These are phyloP conservation scores for Microbotryum intermedium DNA, from an alignment of 1,284 basidiomycete genomes.

Conservation along the genomic window DNA sequence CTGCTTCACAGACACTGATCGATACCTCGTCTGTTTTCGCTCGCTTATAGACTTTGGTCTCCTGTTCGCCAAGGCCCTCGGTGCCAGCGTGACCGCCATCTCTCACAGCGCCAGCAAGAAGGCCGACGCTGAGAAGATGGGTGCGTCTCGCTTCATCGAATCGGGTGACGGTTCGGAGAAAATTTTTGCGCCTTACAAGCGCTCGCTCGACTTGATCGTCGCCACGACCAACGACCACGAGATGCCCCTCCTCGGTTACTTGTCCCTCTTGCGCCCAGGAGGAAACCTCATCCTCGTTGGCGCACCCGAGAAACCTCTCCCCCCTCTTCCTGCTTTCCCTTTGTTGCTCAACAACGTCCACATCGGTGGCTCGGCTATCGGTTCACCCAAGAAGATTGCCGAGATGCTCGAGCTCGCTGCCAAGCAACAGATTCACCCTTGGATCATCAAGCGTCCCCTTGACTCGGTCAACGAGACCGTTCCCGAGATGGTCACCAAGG, in stretches of 20 bases:
- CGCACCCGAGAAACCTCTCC: slow-evolving; percentile 25
- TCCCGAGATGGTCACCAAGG: slow-evolving; percentile 41
- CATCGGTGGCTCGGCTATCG: slow-evolving; percentile 38
- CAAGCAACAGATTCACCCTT: slow-evolving; percentile 38
- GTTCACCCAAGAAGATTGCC: slow-evolving; percentile 39
- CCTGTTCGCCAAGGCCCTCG: slow-evolving; percentile 40
- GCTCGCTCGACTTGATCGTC: slow-evolving; percentile 44
- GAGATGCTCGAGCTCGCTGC: slow-evolving; percentile 42
- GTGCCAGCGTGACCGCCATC: slow-evolving; percentile 44
- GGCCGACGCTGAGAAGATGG: slow-evolving; percentile 42
- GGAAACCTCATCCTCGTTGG: slow-evolving; percentile 43
- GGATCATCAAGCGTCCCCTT: slow-evolving; percentile 44
- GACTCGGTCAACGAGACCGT: slow-evolving; percentile 42
- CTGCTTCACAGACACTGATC: slow-evolving; percentile 3
- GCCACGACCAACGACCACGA: slow-evolving; percentile 41
- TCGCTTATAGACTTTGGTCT: slow-evolving; percentile 31
- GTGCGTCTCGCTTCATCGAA: slow-evolving; percentile 41
- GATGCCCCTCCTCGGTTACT: slow-evolving; percentile 40
- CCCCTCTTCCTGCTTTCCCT: slow-evolving; percentile 32
- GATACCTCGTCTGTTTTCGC: not conserved
- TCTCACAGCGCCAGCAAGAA: slow-evolving; percentile 42
- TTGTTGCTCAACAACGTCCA: slow-evolving; percentile 36
- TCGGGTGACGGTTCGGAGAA: slow-evolving; percentile 34
- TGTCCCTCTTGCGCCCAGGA: slow-evolving; percentile 40
- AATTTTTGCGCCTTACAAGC: slow-evolving; percentile 34